These are phyloP conservation scores for Solanum chilense DNA, from an alignment of 257 asterid species.

Conservation along the genomic window DNA sequence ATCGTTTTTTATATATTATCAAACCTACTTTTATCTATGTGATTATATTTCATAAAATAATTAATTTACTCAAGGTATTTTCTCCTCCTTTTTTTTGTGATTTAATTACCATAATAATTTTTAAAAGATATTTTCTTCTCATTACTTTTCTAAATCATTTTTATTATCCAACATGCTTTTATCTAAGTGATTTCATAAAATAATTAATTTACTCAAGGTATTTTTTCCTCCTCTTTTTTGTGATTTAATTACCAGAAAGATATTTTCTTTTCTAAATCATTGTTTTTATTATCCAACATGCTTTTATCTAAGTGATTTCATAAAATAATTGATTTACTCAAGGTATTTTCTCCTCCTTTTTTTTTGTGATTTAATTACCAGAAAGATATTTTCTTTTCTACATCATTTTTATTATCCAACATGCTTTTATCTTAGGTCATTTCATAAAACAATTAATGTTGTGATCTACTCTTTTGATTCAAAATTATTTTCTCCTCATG, in stretches of 20 bases:
- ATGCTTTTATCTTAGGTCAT: neutral
- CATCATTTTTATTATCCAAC: neutral
- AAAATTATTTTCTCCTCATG: neutral
- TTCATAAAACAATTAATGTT: neutral
- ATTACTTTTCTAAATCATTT: neutral
- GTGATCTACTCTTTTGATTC: too few relatives aligned
- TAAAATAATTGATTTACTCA: neutral
- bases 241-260: neutral
- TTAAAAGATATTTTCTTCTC: neutral
- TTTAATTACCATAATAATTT: neutral
- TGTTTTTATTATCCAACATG: neutral
- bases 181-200: neutral
- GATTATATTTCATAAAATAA: neutral
- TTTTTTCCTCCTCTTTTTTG: neutral
- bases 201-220: neutral
- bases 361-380: neutral
- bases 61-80: neutral
- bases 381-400: neutral
- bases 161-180: neutral
- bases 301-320: neutral
- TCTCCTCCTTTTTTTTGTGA: neutral
- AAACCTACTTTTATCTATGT: neutral
- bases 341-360: neutral
- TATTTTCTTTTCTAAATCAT: neutral
- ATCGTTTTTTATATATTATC: neutral